phyloP scores from a whole-genome alignment of 2,329 filamentous ascomycete genomes.

The Acarospora socialis region DNA sequence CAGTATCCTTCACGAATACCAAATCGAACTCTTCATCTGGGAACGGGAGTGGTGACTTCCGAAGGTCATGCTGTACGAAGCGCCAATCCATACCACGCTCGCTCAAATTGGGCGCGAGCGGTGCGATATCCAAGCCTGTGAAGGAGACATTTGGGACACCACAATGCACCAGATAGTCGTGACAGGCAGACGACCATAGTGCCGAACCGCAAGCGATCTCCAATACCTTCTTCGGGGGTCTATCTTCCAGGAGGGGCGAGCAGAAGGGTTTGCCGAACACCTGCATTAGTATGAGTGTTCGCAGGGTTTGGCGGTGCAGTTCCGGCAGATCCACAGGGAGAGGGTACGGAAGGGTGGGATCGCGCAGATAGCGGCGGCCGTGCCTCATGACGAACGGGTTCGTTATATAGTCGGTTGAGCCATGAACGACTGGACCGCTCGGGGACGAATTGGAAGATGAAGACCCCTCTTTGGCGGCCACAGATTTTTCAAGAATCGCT shows the following conservation, averaged over 20 bases:
- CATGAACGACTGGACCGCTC: not conserved
- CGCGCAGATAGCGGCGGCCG: conserved; percentile 70
- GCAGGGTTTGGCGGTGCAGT: conserved; percentile 72
- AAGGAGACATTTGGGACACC: conserved; percentile 61
- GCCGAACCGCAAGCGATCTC: conserved; percentile 80
- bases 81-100: conserved; percentile 72
- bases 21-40: conserved; percentile 69
- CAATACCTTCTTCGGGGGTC: conserved; percentile 61
- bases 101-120: conserved; percentile 49
- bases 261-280: conserved; percentile 71
- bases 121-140: conserved; percentile 68
- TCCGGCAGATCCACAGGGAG: conserved; percentile 77
- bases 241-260: conserved; percentile 47
- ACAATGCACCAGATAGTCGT: conserved; percentile 57
- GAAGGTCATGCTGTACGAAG: conserved; percentile 78
- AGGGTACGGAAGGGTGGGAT: conserved; percentile 60
- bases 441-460: not conserved
- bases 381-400: conserved; percentile 50
- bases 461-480: too few relatives aligned
- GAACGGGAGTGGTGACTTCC: conserved; percentile 62
- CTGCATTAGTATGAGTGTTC: conserved; percentile 66
- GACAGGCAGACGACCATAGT: conserved; percentile 80
- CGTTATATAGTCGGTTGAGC: not conserved
- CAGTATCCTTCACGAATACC: conserved; percentile 75
- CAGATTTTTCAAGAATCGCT: too few relatives aligned